phyloP scores from a whole-genome alignment of 1,139 yeast genomes.

The Blastobotrys illinoisensis region DNA sequence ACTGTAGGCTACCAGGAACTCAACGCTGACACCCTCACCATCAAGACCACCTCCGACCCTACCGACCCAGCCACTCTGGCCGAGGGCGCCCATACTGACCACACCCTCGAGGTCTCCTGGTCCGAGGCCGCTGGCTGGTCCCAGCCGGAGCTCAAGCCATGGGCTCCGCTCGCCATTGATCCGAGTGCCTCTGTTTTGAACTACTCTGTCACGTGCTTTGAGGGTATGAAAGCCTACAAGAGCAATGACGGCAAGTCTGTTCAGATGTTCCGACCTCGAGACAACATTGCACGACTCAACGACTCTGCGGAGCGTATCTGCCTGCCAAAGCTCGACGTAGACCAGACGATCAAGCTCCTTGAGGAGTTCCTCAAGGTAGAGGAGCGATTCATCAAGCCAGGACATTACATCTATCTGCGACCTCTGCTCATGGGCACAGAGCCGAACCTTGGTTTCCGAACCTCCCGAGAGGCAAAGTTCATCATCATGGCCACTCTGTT shows the following conservation, averaged over 20 bases:
- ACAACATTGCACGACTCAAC: constrained; percentile 40
- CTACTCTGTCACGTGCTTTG: constrained; percentile 34
- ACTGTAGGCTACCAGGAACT: constrained; percentile 5
- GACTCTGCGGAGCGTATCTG: constrained; percentile 38
- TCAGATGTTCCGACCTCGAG: constrained; percentile 39
- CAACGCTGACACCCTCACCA: constrained; percentile 6
- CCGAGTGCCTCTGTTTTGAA: constrained; percentile 32
- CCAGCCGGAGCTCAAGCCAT: constrained; percentile 38
- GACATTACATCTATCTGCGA: constrained; percentile 30
- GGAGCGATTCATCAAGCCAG: constrained; percentile 30
- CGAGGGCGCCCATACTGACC: constrained; percentile 33
- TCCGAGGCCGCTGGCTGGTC: constrained; percentile 37
- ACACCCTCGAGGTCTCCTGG: constrained; percentile 42
- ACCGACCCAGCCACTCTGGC: constrained; percentile 4
- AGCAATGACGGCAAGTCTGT: constrained; percentile 32
- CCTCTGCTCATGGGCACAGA: constrained; percentile 33
- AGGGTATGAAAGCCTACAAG: constrained; percentile 33
- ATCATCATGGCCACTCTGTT: constrained; percentile 38
- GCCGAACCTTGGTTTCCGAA: constrained; percentile 37
- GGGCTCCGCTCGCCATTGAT: constrained; percentile 33
- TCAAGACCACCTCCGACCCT: constrained; percentile 11
- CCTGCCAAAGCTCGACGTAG: constrained; percentile 38
- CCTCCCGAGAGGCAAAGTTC: constrained; percentile 37
- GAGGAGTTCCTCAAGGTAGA: constrained; percentile 37
- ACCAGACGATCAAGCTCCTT: constrained; percentile 37